A percentile compares a stretch with the other conserved stretches of the same genome.
Evolutionary conservation across 768 basidiomycete genomes (phyloP).

Genomic region (Leccinum incarnatum): DNA sequence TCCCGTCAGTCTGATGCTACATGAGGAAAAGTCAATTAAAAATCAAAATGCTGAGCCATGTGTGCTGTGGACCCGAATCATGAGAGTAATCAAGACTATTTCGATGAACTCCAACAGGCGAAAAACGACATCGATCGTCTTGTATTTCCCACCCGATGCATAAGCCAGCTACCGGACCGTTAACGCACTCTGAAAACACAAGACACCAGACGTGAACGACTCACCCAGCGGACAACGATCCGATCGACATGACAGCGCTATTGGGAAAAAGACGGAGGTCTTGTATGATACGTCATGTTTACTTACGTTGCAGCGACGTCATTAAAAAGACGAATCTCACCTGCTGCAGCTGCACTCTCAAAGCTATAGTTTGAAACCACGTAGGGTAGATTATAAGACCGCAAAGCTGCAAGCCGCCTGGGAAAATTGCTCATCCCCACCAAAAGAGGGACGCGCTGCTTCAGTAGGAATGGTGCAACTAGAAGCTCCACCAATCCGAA

Average conservation of each 20-base stretch:
- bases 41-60: constrained; percentile 52
- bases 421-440: constrained; percentile 74
- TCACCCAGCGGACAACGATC: constrained; percentile 52
- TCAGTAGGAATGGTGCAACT: constrained; percentile 60
- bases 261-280: constrained; percentile 55
- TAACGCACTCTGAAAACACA: not conserved
- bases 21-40: not conserved
- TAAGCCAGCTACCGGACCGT: constrained; percentile 37
- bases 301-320: not conserved
- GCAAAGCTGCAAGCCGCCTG: constrained; percentile 69
- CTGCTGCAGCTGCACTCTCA: constrained; percentile 63
- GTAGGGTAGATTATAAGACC: constrained; percentile 75
- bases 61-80: constrained; percentile 38
- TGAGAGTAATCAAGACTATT: constrained; percentile 39
- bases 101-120: constrained; percentile 50
- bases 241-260: constrained; percentile 43
- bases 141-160: constrained; percentile 55
- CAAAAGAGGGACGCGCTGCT: constrained; percentile 65
- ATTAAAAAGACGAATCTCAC: constrained; percentile 34
- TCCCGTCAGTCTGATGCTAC: constrained; percentile 5
- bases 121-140: constrained; percentile 44
- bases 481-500: constrained; percentile 65
- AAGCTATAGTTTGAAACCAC: constrained; percentile 79
- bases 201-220: not conserved
- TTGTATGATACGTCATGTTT: constrained; percentile 20